Evolutionary conservation across 140 eudicot species (phyloP), one percentile per base, ranked within the genome.

Genomic region (Bidens hawaiensis): DNA sequence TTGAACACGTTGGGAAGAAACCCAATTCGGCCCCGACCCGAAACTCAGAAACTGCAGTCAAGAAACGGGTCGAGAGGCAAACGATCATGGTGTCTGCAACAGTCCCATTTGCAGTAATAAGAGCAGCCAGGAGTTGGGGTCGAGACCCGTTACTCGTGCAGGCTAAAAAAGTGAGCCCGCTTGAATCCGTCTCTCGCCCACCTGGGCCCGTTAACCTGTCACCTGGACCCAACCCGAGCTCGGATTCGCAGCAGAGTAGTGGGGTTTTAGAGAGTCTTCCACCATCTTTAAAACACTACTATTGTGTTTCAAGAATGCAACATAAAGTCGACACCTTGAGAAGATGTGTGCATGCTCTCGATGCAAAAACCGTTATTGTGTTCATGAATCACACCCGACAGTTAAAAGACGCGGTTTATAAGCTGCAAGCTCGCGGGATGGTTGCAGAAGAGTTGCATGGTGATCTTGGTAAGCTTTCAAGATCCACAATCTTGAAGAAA

Each of bases 61-160:
- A 66, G 6, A 62, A 67, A 70, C 74, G 66, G 27, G 71, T 65
- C 49, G 85, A 74, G 5, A 85, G 98, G 31, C 96, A 75, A 67
- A 90, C 86, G 45, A 75, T 90, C 67, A 90, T 90, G 98, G 98
- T 90, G 11, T 90, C 98, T 49, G 98, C 98, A 66, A 90, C 98
- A 0, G 91, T 90, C 34, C 98, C 98, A 3, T 90, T 90, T 69
- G 87, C 98, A 30, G 96, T 87, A 21, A 66, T 87, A 49, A 62
- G 96, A 48, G 98, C 96, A 18, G 96, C 98, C 22, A 53, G 82
- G 61, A 87, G 88, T 67, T 90, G 96, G 96, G 90, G 88, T 6
- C 67, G 68, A 24, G 91, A 87, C 47, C 98, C 98, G 8, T 33
- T 87, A 47, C 98, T 90, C 49, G 87, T 85, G 34, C 94, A 81